Base-by-base conservation (phyloP, 208 protist species). In the Leishmania gerbilli region DNA sequence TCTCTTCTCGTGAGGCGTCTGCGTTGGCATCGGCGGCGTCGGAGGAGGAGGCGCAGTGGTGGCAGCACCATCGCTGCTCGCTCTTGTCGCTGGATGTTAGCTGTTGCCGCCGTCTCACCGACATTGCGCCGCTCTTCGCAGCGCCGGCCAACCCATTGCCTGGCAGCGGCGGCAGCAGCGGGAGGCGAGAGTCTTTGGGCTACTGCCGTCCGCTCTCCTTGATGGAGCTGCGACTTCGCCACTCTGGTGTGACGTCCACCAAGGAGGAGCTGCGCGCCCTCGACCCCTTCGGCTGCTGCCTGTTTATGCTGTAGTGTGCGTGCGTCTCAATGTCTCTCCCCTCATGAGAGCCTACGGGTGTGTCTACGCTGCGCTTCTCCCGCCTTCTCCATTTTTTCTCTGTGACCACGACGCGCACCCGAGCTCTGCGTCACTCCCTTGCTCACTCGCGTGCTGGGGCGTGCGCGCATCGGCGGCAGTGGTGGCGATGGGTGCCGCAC, bases 261-360 rank as follows among this genome's bases (percentile, higher is more conserved):
- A 77, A 69, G n/a, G 76, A 56, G 71, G 81, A 84, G 76, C 76
- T 84, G 37, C 81, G 42, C 7, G 58, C 76, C 6, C 67, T 84
- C 13, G 77, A 84, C 76, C 68, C 69, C 24, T n/a, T 53, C 47
- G 51, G 75, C 27, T 45, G 24, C 56, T 84, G 81, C 58, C 19
- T 72, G 24, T 47, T 80, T 40, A 71, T 65, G n/a, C 8, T 69
- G 45, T 79, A 69, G 40, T 76, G 31, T 37, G 13, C 3, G n/a
- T 75, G 49, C 42, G 47, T 71, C 15, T 45, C 65, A 8, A 11
- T 45, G 42, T 40, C 47, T 37, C 71, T 53, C 13, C 11, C n/a
- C 71, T 37, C 71, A 24, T 53, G 7, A 47, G 37, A 24, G 40
- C 21, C 40, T 74, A 8, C 27, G 45, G 11, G 15, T 19, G 42